A percentile compares a stretch with the other conserved stretches of the same genome.
Conservation (phyloP, 495 filamentous ascomycete species). For the Stereocaulon alpinum region DNA sequence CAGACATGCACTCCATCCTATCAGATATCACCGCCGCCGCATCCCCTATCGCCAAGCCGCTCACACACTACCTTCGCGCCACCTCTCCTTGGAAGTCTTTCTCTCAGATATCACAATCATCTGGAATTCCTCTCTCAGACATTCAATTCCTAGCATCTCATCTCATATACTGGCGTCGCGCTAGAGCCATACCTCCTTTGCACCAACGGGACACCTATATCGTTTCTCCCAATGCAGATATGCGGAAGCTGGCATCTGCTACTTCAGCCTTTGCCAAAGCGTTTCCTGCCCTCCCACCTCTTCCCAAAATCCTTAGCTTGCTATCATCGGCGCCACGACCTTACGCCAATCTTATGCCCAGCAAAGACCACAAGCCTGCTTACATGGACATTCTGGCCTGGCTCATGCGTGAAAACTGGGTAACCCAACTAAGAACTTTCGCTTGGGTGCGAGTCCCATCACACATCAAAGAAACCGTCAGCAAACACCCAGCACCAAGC, state of each 20-base stretch:
- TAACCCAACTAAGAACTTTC: slow-evolving; percentile 81
- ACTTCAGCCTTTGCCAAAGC: slow-evolving; percentile 58
- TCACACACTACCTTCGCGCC: slow-evolving; percentile 73
- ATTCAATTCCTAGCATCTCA: slow-evolving; percentile 80
- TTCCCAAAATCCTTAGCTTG: slow-evolving; percentile 74
- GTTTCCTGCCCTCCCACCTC: slow-evolving; percentile 69
- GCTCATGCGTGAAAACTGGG: slow-evolving; percentile 85
- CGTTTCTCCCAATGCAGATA: slow-evolving; percentile 81
- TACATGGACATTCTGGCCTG: slow-evolving; percentile 89
- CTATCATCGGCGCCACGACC: slow-evolving; percentile 67
- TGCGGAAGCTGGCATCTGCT: slow-evolving; percentile 59
- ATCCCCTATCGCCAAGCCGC: slow-evolving; percentile 56
- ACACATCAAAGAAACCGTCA: slow-evolving; percentile 38
- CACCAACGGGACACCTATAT: slow-evolving; percentile 89
- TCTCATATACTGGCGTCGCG: slow-evolving; percentile 89
- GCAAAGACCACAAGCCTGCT: slow-evolving; percentile 72
- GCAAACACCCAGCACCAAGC: slow-evolving; percentile 14
- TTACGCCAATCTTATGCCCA: slow-evolving; percentile 73
- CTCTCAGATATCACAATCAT: slow-evolving; percentile 62
- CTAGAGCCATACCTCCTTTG: slow-evolving; percentile 82
- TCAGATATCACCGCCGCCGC: slow-evolving; percentile 71
- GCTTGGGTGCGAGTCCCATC: slow-evolving; percentile 59
- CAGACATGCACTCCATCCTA: slow-evolving; percentile 72
- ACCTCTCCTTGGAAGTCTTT: slow-evolving; percentile 80
- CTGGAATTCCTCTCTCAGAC: slow-evolving; percentile 62